These are phyloP conservation scores for Juncus effusus DNA, from an alignment of 176 grass and related monocot genomes.

Conservation along the genomic window DNA sequence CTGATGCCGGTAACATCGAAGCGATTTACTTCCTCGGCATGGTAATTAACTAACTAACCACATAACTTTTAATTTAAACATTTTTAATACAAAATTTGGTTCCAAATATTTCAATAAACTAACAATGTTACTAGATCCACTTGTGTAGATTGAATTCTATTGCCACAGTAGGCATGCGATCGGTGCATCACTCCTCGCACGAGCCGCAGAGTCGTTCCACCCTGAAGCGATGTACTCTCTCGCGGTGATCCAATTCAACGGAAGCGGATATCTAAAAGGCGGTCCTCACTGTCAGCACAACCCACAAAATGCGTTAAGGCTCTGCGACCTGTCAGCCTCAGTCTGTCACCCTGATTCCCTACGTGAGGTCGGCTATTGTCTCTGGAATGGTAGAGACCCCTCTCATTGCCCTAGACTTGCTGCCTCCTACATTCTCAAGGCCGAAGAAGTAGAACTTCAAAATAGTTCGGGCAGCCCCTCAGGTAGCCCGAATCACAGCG, in stretches of 20 bases:
- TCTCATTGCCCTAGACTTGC: background rate
- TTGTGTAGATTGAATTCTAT: background rate
- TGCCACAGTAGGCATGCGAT: background rate
- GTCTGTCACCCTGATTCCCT: constrained; percentile 60
- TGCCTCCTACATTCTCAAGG: no score
- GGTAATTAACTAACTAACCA: background rate
- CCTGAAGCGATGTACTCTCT: background rate
- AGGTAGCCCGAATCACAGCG: background rate
- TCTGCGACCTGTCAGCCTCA: constrained; percentile 59
- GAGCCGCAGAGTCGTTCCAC: background rate
- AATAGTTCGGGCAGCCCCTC: no score
- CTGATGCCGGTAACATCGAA: background rate
- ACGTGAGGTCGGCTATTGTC: constrained; percentile 72
- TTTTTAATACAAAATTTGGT: no score
- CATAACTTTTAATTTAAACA: no score
- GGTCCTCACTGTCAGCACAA: constrained; percentile 32
- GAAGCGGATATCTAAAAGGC: constrained; percentile 43
- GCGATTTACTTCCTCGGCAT: background rate
- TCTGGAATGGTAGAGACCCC: constrained; percentile 45
- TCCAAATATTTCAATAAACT: no score
- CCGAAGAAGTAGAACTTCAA: no score
- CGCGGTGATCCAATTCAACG: constrained; percentile 54
- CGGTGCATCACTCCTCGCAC: background rate
- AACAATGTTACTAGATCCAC: background rate
- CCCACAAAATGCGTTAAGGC: constrained; percentile 46